phyloP scores from a whole-genome alignment of 139 green algal genomes.

The Chlorella sp. region DNA sequence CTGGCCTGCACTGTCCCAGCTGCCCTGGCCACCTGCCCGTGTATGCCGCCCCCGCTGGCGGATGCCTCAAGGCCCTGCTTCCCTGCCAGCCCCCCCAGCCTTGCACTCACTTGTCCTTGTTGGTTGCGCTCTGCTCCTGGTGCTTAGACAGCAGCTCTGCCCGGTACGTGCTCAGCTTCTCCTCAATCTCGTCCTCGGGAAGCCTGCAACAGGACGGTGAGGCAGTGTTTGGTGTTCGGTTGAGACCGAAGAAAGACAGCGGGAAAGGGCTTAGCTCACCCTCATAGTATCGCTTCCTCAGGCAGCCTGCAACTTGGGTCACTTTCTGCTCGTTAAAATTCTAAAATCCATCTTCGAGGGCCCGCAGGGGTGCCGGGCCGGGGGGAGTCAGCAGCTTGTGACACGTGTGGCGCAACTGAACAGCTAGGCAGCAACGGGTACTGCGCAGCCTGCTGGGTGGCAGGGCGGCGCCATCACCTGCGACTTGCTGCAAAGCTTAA shows the following conservation, averaged over 20 bases:
- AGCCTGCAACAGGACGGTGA: slow-evolving; percentile 50
- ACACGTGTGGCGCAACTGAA: not conserved
- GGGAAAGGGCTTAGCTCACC: not conserved
- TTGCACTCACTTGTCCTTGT: slow-evolving; percentile 2
- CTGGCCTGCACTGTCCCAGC: no score
- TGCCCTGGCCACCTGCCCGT: not conserved
- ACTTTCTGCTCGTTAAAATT: no score
- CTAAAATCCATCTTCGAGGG: no score
- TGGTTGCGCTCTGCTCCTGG: slow-evolving; percentile 25
- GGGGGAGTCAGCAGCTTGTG: no score
- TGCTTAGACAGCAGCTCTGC: slow-evolving; percentile 44
- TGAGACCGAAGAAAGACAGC: not conserved
- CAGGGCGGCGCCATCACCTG: no score
- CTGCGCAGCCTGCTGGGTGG: no score
- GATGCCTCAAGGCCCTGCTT: no score
- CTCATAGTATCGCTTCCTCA: not conserved
- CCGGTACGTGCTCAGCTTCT: slow-evolving; percentile 37
- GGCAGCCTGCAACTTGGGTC: no score
- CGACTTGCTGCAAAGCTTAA: not conserved
- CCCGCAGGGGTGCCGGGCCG: no score
- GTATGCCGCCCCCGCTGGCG: not conserved
- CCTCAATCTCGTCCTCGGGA: slow-evolving; percentile 70
- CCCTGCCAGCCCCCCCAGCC: not conserved
- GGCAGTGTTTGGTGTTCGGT: not conserved
- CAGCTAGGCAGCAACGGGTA: not conserved